A percentile compares a stretch with the other conserved stretches of the same genome.
phyloP scores from a whole-genome alignment of 2,329 filamentous ascomycete genomes.

The Colletotrichum destructivum region DNA sequence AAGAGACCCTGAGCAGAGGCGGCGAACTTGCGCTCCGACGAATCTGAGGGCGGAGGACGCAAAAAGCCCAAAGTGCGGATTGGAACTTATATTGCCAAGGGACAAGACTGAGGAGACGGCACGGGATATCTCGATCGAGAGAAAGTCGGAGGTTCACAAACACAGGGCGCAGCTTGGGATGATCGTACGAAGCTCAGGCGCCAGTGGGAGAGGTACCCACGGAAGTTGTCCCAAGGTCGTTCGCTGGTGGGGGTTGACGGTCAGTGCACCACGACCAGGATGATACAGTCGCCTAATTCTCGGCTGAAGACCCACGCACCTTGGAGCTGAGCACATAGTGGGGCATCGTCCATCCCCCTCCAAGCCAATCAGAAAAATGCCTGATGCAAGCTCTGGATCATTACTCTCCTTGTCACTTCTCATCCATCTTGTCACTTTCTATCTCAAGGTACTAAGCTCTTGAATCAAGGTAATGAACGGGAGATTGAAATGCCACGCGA shows the following conservation, averaged over 20 bases:
- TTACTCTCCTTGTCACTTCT: too few relatives aligned
- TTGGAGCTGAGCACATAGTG: neutral
- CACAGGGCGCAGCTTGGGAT: neutral
- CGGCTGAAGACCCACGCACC: constrained; percentile 6
- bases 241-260: constrained; percentile 28
- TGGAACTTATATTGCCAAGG: neutral
- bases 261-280: constrained; percentile 18
- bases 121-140: neutral
- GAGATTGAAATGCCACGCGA: too few relatives aligned
- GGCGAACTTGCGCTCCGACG: constrained; percentile 26
- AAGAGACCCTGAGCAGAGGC: constrained; percentile 7
- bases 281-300: constrained; percentile 24
- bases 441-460: neutral
- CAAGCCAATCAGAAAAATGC: neutral
- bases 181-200: constrained; percentile 23
- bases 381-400: neutral
- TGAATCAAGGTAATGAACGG: neutral
- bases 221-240: constrained; percentile 17
- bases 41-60: constrained; percentile 2
- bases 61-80: neutral
- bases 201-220: constrained; percentile 5
- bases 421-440: neutral
- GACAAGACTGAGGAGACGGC: neutral
- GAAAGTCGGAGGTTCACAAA: neutral
- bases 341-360: constrained; percentile 1